Evolutionary conservation across 1,284 basidiomycete species (phyloP), one percentile per base, ranked within the genome.

Genomic region (Naganishia sp.): DNA sequence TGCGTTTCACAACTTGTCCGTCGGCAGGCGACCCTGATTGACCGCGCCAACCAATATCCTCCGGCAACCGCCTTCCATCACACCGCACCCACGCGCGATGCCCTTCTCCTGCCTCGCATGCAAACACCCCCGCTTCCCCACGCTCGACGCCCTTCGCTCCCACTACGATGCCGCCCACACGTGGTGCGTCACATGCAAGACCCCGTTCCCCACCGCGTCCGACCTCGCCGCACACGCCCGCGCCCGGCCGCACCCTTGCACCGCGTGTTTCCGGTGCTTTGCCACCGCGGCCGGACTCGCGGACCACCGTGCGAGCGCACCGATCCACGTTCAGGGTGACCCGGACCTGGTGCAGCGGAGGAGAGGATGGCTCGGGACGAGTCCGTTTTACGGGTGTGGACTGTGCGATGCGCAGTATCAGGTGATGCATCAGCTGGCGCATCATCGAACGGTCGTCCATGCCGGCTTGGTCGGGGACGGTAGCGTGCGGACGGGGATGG

Each of bases 241-340:
- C 10, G n/a, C 45, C 5, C 25, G 15, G n/a, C 18, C 57, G 13
- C 25, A 42, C 13, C 16, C 31, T 16, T 60, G 57, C 46, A 60
- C 21, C 9, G 36, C 49, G 6, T 60, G 57, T 49, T 60, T 49
- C 23, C 57, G 57, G 16, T 60, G 57, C 57, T 60, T 60, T 25
- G n/a, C 18, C 6, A 39, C 31, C 10, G 13, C 25, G 23, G 21
- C 23, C 6, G 57, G 46, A 39, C 25, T 60, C 10, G 44, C 42
- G 1, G 57, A 60, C 7, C 57, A 60, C 13, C 18, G 28, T 2
- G 36, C 33, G 5, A 21, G n/a, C 10, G 16, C 46, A 7, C 11
- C 18, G 46, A 21, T 23, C 6, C 57, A 60, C 25, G n/a, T 36
- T 2, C 18, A 39, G 2, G 33, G 18, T 2, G 36, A 55, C 10